Base-by-base conservation (phyloP, 2,329 filamentous ascomycete genomes). In the Bipolaris sorokiniana region DNA sequence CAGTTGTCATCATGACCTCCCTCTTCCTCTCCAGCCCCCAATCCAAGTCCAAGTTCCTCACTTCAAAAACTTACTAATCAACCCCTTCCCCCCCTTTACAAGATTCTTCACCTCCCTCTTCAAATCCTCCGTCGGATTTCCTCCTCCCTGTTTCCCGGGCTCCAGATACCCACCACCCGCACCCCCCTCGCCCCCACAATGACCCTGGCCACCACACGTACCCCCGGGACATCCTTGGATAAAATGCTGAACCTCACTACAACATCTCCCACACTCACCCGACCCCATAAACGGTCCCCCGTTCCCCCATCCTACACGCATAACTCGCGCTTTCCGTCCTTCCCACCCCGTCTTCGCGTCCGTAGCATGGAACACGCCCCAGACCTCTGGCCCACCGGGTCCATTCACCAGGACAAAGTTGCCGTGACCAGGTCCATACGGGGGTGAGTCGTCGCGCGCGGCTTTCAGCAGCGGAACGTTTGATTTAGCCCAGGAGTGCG, bases 401-500 rank as follows among this genome's bases (percentile, higher is more conserved):
- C 69, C 70, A 28, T 65, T 70, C 7, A 79, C 67, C 11, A 73
- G 66, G 16, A 82, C 68, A 54, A 81, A 81, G 54, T 75, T 77
- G 11, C 80, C 80, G 58, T 81, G 80, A 0, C 80, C 80, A 0
- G 80, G 79, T 1, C 79, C 80, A 58, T 76, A 81, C 0, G 80
- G 79, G 2, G 78, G 74, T 3, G 59, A 69, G 5, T 74, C 70
- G 34, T 74, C 68, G 20, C 63, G 61, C 7, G 59, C 63, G 2
- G 75, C 74, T 54, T 76, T 68, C 1, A 82, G 69, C 28, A 82
- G 63, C 5, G 80, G 79, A 9, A 57, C 54, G 7, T 64, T 63
- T 1, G 69, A 71, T 61, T 82, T 82, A 13, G 62, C 61, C 80
- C 80, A 82, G 0, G 68, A 72, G 0, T 34, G 40, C 0, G 69